Base-by-base conservation (phyloP, 192 early-diverging fungal species). In the Umbelopsis vinacea region DNA sequence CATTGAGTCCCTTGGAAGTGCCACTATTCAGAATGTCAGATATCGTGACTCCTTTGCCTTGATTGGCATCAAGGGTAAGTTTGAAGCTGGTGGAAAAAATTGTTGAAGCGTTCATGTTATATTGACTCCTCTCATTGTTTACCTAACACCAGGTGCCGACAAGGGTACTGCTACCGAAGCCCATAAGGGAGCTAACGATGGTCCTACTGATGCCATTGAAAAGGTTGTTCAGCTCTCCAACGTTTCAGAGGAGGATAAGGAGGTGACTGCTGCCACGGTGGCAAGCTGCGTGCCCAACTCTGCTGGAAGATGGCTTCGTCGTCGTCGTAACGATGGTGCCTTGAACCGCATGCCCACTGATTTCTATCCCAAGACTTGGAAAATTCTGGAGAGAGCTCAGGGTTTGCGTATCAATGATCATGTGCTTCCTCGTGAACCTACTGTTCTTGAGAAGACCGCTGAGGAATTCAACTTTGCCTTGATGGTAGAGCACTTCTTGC, bases 391-490 rank as follows among this genome's bases (percentile, higher is more conserved):
- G 15, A 78, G 84, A 17, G 86, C 87, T 17, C 70, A 75, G n/a
- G 89, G 89, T 1, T 84, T 95, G 22, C 45, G 79, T 19, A 84
- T 95, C 47, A 86, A 86, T 17, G 73, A 82, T 5, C 83, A 85
- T 48, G 84, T 81, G 48, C 81, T 96, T 40, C 88, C 85, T 4
- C 74, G 89, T 21, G 91, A 96, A 46, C 93, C 94, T 33, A 93
- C 91, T 2, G 83, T 94, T 5, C 89, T 87, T 67, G 94, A 94
- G 66, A 92, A 91, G 76, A 96, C 94, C 0, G 81, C 94, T 0
- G 91, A 94, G 46, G 92, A 96, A 81, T 87, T 92, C 77, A 96
- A 92, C 76, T 96, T 96, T 85, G 94, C 90, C 1, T 72, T 93
- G 24, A 87, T 87, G 47, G 86, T 94, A 0, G 94, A 95, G 77